Conservation (phyloP, 225 moss, liverwort and hornwort genomes). For the Antitrichia curtipendula region DNA sequence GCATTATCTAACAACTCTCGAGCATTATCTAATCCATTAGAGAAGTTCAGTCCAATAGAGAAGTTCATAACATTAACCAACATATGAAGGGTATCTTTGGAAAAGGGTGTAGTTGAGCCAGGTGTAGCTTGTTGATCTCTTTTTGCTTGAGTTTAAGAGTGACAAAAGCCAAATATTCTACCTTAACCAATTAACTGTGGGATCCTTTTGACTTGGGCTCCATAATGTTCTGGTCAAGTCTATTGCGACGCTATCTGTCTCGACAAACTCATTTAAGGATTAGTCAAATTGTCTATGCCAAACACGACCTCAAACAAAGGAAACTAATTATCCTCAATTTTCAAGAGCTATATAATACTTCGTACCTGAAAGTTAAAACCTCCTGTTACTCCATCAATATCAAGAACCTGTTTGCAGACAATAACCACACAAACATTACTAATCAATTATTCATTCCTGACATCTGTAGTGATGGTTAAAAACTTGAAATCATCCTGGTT, state of each 20-base stretch:
- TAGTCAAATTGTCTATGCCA: background rate
- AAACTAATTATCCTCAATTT: background rate
- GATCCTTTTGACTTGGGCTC: background rate
- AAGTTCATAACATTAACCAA: background rate
- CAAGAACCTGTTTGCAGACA: conserved; percentile 37
- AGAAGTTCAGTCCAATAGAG: no score
- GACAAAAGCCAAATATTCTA: background rate
- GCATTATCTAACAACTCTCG: no score
- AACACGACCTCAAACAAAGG: background rate
- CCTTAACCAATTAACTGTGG: background rate
- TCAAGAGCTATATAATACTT: background rate
- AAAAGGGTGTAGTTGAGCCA: background rate
- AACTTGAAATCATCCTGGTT: background rate
- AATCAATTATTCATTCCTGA: background rate
- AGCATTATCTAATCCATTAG: no score
- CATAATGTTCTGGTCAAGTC: background rate
- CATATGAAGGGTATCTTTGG: background rate
- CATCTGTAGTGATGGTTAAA: background rate
- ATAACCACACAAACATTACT: background rate
- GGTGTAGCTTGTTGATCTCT: background rate
- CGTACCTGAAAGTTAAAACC: conserved; percentile 94
- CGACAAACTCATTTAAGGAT: background rate
- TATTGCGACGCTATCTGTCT: background rate
- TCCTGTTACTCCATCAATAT: conserved; percentile 87
- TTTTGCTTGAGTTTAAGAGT: background rate